Percentiles rank a stretch among this genome's conserved stretches.
phyloP scores from a whole-genome alignment of 495 filamentous ascomycete genomes.

The Neurospora sp. region DNA sequence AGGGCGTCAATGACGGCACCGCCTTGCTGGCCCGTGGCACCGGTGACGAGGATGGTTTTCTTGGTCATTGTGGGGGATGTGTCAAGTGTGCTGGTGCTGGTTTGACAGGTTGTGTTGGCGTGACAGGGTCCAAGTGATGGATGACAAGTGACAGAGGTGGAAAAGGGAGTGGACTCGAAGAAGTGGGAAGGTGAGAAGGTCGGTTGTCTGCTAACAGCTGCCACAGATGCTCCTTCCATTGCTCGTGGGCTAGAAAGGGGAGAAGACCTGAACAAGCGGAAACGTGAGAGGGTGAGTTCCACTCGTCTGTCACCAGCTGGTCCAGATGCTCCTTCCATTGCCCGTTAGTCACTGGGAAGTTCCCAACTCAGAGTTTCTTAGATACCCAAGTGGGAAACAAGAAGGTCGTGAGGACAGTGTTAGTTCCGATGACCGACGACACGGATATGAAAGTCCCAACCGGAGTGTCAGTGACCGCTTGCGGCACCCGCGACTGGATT shows the following conservation, averaged over 20 bases:
- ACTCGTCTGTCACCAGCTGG: neutral
- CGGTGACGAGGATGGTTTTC: slow-evolving; percentile 48
- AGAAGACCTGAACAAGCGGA: neutral
- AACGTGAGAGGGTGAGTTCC: neutral
- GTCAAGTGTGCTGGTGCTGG: neutral
- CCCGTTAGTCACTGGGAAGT: neutral
- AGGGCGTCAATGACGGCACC: slow-evolving; percentile 49
- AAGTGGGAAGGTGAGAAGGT: neutral
- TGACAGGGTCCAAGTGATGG: neutral
- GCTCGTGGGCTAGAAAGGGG: no score
- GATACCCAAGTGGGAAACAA: neutral
- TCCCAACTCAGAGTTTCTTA: neutral
- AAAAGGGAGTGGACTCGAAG: neutral
- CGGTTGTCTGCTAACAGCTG: no score
- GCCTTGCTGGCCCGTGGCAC: slow-evolving; percentile 63
- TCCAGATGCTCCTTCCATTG: neutral
- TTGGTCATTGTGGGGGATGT: slow-evolving; percentile 15
- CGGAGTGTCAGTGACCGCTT: neutral
- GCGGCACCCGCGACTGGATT: neutral
- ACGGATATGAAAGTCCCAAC: neutral
- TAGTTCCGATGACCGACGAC: neutral
- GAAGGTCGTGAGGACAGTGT: neutral
- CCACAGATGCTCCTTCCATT: no score
- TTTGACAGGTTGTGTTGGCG: slow-evolving; percentile 2
- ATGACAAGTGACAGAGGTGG: neutral